phyloP scores from a whole-genome alignment of 2,329 filamentous ascomycete species.

The Myriosclerotinia scirpicola region DNA sequence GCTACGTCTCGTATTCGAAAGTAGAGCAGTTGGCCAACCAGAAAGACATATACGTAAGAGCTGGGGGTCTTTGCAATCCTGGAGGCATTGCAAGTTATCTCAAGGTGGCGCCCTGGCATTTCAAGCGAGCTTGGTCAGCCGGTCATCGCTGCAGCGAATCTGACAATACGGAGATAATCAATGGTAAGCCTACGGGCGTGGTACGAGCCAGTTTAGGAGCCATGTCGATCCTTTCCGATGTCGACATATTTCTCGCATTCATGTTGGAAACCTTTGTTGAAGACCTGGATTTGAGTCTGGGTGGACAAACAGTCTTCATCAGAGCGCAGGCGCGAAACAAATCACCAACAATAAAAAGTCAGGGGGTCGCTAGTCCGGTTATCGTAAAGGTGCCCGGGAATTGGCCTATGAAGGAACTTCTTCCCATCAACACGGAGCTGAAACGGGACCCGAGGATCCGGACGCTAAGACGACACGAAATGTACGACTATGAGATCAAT shows the following conservation, averaged over 20 bases:
- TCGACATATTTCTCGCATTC: constrained; percentile 69
- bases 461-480: background rate
- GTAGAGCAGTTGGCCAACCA: constrained; percentile 81
- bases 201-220: constrained; percentile 83
- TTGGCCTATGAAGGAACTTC: constrained; percentile 9
- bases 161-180: constrained; percentile 66
- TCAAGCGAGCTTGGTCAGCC: constrained; percentile 78
- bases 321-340: background rate
- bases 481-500: background rate
- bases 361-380: background rate
- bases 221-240: constrained; percentile 78
- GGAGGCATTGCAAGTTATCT: constrained; percentile 76
- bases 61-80: constrained; percentile 87
- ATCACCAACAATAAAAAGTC: background rate
- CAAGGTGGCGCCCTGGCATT: constrained; percentile 71
- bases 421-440: background rate
- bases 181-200: constrained; percentile 83
- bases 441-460: background rate
- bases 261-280: constrained; percentile 51
- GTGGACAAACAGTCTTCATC: background rate
- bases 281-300: background rate
- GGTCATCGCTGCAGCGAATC: constrained; percentile 82
- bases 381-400: constrained; percentile 1
- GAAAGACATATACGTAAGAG: constrained; percentile 80
- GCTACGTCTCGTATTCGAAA: constrained; percentile 75